A percentile compares a stretch with the other conserved stretches of the same genome.
Conservation (phyloP, 176 grass and related monocot genomes). For the barley (Hordeum vulgare) region DNA sequence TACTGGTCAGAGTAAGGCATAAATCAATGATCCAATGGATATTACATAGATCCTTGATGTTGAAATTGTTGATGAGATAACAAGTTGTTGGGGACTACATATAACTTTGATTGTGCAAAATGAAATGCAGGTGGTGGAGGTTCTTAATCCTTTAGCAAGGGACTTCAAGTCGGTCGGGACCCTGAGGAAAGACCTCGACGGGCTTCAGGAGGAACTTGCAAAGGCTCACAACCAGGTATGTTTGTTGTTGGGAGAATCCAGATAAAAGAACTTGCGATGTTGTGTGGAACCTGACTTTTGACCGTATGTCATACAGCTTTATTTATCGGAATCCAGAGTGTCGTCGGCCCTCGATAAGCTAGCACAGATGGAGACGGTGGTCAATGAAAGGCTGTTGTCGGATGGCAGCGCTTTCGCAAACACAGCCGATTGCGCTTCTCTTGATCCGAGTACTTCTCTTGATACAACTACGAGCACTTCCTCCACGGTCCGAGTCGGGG, state of each 20-base stretch:
- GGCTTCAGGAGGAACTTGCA: slow-evolving; percentile 59
- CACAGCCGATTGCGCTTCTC: slow-evolving; percentile 24
- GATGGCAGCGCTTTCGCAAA: slow-evolving; percentile 35
- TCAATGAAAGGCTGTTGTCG: slow-evolving; percentile 54
- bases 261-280: neutral
- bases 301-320: slow-evolving; percentile 34
- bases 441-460: slow-evolving; percentile 61
- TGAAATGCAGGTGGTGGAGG: slow-evolving; percentile 73
- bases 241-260: neutral
- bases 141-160: slow-evolving; percentile 83
- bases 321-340: slow-evolving; percentile 73
- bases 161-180: slow-evolving; percentile 87
- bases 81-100: neutral
- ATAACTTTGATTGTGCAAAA: neutral
- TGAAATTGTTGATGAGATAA: neutral
- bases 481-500: slow-evolving; percentile 5
- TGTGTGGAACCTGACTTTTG: neutral
- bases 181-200: slow-evolving; percentile 87
- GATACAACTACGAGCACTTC: slow-evolving; percentile 51
- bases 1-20: neutral
- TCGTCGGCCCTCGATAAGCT: slow-evolving; percentile 67
- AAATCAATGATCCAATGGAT: neutral
- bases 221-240: slow-evolving; percentile 80
- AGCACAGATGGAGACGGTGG: slow-evolving; percentile 73
- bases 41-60: neutral